Evolutionary conservation across 352 stramenopile species (phyloP).

Genomic region (Phytophthora megakarya): DNA sequence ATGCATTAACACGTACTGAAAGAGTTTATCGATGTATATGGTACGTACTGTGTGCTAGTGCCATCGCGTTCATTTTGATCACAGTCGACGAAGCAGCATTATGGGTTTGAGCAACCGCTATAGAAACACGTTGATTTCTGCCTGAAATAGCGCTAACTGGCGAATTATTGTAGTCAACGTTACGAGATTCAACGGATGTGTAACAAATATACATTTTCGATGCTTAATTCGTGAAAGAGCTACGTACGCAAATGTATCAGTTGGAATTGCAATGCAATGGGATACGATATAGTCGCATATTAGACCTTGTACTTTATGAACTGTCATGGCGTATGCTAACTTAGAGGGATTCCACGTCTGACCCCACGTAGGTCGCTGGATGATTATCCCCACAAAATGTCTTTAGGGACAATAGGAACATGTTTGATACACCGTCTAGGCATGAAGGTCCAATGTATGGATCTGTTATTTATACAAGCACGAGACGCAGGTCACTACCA

Average conservation of each 20-base stretch:
- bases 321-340: conserved; percentile 10
- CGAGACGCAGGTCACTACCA: not conserved
- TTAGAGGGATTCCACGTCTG: not conserved
- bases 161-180: no score
- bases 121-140: no score
- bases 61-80: no score
- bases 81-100: no score
- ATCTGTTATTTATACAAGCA: not conserved
- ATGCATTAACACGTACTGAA: no score
- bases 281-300: conserved; percentile 3
- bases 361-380: not conserved
- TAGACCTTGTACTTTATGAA: conserved; percentile 11
- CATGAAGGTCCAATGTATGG: not conserved
- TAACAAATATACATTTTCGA: no score
- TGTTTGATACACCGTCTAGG: not conserved
- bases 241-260: not conserved
- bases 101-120: no score
- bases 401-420: not conserved
- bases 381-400: not conserved
- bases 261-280: conserved; percentile 2
- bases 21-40: no score
- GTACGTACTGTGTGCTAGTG: no score
- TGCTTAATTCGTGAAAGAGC: not conserved
- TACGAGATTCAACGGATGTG: no score
- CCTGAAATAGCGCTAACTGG: no score